Evolutionary conservation across 148 eudicot species (phyloP), one percentile per base, ranked within the genome.

Genomic region (Rhododendron ferrugineum): DNA sequence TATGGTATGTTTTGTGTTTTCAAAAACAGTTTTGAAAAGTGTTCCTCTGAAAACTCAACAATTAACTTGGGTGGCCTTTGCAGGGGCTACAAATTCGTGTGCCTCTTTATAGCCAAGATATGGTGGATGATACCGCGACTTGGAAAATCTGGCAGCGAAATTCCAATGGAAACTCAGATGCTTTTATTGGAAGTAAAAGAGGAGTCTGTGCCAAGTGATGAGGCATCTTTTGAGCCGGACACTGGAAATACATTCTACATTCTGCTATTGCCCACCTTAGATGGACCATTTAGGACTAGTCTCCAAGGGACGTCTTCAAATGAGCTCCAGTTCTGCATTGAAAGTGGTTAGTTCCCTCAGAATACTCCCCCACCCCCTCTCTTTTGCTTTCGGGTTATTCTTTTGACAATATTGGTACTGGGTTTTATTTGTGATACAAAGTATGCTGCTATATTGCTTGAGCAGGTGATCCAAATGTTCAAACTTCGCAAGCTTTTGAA

Each of bases 91-190:
- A 85, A 86, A 5, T 88, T 91, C 49, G 49, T 90, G 36, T 88
- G 86, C 80, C 92, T 91, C 13, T 91, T 90, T 40, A 86, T 87
- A 83, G 85, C 75, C 70, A 91, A 91, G 85, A 90, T 91, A 85
- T 91, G 93, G 93, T 91, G 93, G 93, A 91, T 91, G 93, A 91
- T 91, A 56, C 93, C 93, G 30, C 78, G 88, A 52, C 75, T 88
- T 79, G 93, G 93, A 37, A 86, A 86, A 84, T 87, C 88, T 66
- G 89, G 89, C 34, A 90, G 88, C 34, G 89, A 91, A 83, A 86
- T 91, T 14, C 87, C 86, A 80, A 1, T 88, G 62, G 93, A 91
- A 81, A 91, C 93, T 32, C 92, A 90, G 76, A 84, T 91, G 84
- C 84, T 91, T 85, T 87, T 91, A 34, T 46, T 89, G 85, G 91